Percentiles rank a stretch among this genome's conserved stretches.
Evolutionary conservation across 352 stramenopile species (phyloP).

Genomic region (Phytopythium vexans): DNA sequence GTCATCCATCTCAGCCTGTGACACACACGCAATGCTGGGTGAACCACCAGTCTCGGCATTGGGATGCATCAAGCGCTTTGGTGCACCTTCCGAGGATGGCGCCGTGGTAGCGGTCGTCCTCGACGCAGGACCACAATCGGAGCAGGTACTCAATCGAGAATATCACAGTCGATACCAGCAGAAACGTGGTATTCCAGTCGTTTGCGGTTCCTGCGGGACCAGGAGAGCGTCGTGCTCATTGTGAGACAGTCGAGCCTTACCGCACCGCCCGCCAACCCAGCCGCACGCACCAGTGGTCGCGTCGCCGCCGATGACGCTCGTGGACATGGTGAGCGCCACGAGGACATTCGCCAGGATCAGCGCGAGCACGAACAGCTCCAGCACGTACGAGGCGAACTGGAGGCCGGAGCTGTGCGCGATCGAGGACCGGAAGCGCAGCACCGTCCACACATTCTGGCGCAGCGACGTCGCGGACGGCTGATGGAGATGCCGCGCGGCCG

Average conservation of each 20-base stretch:
- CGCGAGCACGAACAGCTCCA: constrained; percentile 47
- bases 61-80: neutral
- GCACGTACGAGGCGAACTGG: constrained; percentile 46
- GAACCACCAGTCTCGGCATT: neutral
- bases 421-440: constrained; percentile 55
- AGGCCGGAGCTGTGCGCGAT: constrained; percentile 36
- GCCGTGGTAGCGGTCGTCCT: constrained; percentile 45
- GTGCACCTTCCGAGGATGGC: constrained; percentile 35
- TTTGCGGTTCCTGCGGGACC: constrained; percentile 3
- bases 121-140: constrained; percentile 59
- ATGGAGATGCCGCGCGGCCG: constrained; percentile 10
- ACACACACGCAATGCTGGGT: neutral
- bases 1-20: constrained; percentile 56
- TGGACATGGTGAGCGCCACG: constrained; percentile 47
- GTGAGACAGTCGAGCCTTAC: neutral
- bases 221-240: neutral
- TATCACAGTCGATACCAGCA: constrained; percentile 51
- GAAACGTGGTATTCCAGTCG: constrained; percentile 42
- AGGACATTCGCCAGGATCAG: constrained; percentile 65
- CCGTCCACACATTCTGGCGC: constrained; percentile 50
- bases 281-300: no score
- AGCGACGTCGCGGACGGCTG: constrained; percentile 12
- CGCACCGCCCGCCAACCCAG: neutral
- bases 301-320: constrained; percentile 13
- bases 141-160: constrained; percentile 62